phyloP scores from a whole-genome alignment of 2,329 filamentous ascomycete species.

The Ploettnerulaceae sp. region DNA sequence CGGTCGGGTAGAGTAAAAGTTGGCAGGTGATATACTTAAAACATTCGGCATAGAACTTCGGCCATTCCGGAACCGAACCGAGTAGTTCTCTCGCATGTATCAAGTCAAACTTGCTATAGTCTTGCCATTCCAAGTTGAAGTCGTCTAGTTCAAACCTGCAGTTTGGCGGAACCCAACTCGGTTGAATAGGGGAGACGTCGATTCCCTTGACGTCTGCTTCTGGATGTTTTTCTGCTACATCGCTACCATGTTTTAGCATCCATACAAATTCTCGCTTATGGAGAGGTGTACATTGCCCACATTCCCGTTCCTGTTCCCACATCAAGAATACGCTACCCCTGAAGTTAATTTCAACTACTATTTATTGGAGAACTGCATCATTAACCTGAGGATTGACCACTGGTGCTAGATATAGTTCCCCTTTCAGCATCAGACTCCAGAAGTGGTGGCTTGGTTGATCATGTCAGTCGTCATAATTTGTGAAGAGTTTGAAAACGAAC shows the following conservation, averaged over 20 bases:
- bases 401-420: constrained; percentile 38
- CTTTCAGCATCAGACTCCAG: constrained; percentile 36
- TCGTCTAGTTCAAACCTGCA: constrained; percentile 61
- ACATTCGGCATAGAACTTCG: constrained; percentile 13
- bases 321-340: constrained; percentile 19
- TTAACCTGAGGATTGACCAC: constrained; percentile 35
- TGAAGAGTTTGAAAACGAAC: not conserved
- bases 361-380: not conserved
- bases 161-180: constrained; percentile 52
- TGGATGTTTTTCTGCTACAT: constrained; percentile 44
- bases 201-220: constrained; percentile 46
- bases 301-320: constrained; percentile 23
- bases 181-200: constrained; percentile 54
- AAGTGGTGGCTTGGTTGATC: constrained; percentile 33
- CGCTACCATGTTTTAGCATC: constrained; percentile 8
- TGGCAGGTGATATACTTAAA: constrained; percentile 7
- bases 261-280: not conserved
- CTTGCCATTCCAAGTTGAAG: constrained; percentile 40
- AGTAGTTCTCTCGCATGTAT: constrained; percentile 28
- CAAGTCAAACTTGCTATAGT: constrained; percentile 32
- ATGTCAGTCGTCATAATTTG: not conserved
- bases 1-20: not conserved
- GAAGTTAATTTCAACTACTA: not conserved
- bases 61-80: constrained; percentile 17
- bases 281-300: constrained; percentile 16